Percentiles rank a stretch among this genome's conserved stretches.
phyloP scores from a whole-genome alignment of 768 basidiomycete genomes.

The Tulasnella sp. region DNA sequence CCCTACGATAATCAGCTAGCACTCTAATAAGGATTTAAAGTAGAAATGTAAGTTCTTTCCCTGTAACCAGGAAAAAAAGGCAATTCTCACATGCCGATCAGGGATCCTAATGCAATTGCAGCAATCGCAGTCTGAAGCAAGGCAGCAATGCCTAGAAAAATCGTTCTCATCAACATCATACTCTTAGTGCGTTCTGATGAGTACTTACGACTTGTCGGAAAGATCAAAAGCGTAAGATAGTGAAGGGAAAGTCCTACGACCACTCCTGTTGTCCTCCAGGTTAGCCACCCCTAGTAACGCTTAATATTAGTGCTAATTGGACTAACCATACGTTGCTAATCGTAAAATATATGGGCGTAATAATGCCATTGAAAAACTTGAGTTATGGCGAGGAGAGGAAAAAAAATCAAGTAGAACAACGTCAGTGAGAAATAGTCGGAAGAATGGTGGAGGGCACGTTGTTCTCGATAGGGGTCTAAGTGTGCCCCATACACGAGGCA shows the following conservation, averaged over 20 bases:
- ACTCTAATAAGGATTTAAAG: neutral
- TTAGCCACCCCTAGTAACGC: too few species aligned
- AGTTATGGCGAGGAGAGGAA: too few species aligned
- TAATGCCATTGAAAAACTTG: slow-evolving; percentile 2
- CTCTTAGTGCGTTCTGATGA: too few species aligned
- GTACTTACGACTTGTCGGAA: slow-evolving; percentile 7
- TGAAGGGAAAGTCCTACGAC: slow-evolving; percentile 13
- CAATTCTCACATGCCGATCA: slow-evolving; percentile 10
- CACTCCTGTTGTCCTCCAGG: too few species aligned
- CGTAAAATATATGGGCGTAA: slow-evolving; percentile 11
- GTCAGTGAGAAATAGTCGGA: too few species aligned
- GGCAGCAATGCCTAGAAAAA: slow-evolving; percentile 1
- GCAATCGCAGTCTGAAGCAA: slow-evolving; percentile 11
- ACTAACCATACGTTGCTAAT: slow-evolving; percentile 12
- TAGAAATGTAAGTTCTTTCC: neutral
- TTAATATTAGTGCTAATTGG: too few species aligned
- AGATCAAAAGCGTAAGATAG: slow-evolving; percentile 7
- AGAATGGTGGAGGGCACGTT: too few species aligned
- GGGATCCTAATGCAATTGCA: slow-evolving; percentile 1
- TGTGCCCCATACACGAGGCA: too few species aligned
- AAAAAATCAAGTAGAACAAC: too few species aligned
- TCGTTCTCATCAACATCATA: neutral
- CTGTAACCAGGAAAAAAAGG: neutral
- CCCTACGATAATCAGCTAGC: slow-evolving; percentile 11
- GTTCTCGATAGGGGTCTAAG: too few species aligned